These are phyloP conservation scores for Aciculoconidium aculeatum DNA, from an alignment of 805 yeast genomes.

Conservation along the genomic window DNA sequence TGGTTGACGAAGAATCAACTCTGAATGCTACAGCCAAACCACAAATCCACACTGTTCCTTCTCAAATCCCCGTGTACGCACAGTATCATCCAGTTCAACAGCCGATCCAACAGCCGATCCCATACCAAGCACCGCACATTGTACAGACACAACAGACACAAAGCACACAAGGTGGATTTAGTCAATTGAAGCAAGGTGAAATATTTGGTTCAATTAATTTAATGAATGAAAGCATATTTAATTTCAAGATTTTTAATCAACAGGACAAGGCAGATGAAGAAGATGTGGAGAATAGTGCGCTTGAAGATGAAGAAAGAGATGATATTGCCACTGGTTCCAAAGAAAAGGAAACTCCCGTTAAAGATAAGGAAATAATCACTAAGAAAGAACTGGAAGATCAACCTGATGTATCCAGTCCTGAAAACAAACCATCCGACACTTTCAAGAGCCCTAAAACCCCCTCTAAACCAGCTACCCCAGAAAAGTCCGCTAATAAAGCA, in stretches of 20 bases:
- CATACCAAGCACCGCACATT: background rate
- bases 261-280: slow-evolving; percentile 3
- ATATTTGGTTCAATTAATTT: slow-evolving; percentile 32
- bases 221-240: slow-evolving; percentile 31
- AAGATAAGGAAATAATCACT: background rate
- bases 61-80: background rate
- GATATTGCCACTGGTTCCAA: background rate
- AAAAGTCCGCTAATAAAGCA: slow-evolving; percentile 1
- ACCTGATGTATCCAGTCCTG: slow-evolving; percentile 1
- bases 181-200: slow-evolving; percentile 11
- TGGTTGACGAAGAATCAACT: slow-evolving; percentile 4
- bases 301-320: slow-evolving; percentile 4
- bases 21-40: background rate
- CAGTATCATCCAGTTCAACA: no score
- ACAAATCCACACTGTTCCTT: slow-evolving; percentile 1
- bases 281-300: slow-evolving; percentile 6
- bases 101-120: slow-evolving; percentile 1
- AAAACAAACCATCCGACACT: background rate
- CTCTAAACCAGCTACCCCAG: slow-evolving; percentile 1
- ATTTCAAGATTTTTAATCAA: slow-evolving; percentile 25
- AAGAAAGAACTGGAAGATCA: background rate
- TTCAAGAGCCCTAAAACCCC: background rate
- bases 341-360: slow-evolving; percentile 1
- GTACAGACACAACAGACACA: background rate
- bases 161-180: background rate